A percentile compares a stretch with the other conserved stretches of the same genome.
phyloP scores from a whole-genome alignment of 2,329 filamentous ascomycete genomes.

The Fusarium tricinctum region DNA sequence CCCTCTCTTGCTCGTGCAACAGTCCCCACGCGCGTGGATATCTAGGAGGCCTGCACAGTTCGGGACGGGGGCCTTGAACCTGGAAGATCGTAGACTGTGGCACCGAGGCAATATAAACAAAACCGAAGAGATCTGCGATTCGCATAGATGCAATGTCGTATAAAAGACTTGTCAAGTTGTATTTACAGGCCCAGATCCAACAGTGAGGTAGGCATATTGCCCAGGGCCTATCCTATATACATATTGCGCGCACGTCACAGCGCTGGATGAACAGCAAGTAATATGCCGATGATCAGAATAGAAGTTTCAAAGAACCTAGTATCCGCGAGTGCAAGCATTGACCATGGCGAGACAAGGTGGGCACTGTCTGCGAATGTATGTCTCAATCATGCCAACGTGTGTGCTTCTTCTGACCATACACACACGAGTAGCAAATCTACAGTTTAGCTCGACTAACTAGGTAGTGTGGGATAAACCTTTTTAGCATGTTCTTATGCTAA shows the following conservation, averaged over 20 bases:
- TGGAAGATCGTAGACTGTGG: slow-evolving; percentile 21
- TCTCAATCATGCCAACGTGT: slow-evolving; percentile 16
- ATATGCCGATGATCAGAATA: slow-evolving; percentile 14
- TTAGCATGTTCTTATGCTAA: background rate
- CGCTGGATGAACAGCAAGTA: slow-evolving; percentile 2
- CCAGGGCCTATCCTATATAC: slow-evolving; percentile 36
- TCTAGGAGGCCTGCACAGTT: slow-evolving; percentile 24
- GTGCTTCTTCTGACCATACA: slow-evolving; percentile 5
- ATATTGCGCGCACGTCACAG: slow-evolving; percentile 24
- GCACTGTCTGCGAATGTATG: slow-evolving; percentile 15
- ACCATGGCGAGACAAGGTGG: slow-evolving; percentile 20
- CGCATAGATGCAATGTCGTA: slow-evolving; percentile 22
- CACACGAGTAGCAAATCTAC: background rate
- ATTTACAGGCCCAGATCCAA: slow-evolving; percentile 14
- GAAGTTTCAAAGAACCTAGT: slow-evolving; percentile 25
- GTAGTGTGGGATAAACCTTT: slow-evolving; percentile 3
- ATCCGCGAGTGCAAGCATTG: slow-evolving; percentile 24
- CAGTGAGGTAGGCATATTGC: slow-evolving; percentile 25
- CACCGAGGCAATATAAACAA: slow-evolving; percentile 25
- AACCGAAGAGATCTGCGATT: slow-evolving; percentile 38
- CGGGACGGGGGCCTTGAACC: slow-evolving; percentile 31
- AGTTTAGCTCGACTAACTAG: slow-evolving; percentile 22
- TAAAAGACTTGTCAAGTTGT: background rate
- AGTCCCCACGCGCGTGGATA: slow-evolving; percentile 42
- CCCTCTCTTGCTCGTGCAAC: slow-evolving; percentile 40